Evolutionary conservation across 140 eudicot species (phyloP).

Genomic region (Stevia rebaudiana): DNA sequence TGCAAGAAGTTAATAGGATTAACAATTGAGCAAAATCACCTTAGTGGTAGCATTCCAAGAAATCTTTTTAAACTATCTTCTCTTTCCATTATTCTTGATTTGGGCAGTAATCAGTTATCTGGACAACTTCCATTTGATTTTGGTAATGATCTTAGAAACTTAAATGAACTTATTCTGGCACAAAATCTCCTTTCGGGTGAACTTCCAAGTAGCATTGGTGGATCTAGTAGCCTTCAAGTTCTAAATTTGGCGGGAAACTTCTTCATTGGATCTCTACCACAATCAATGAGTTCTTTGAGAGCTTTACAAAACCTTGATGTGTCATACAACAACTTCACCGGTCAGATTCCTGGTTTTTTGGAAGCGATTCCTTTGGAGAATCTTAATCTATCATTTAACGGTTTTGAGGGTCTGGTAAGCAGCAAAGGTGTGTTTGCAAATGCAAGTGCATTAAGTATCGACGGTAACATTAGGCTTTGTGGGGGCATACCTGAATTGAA

Average conservation of each 20-base stretch:
- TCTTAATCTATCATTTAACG: constrained; percentile 25
- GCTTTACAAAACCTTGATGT: constrained; percentile 19
- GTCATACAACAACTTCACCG: constrained; percentile 27
- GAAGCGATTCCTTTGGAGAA: constrained; percentile 1
- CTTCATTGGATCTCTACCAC: constrained; percentile 20
- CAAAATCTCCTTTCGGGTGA: constrained; percentile 25
- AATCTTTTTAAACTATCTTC: constrained; percentile 8
- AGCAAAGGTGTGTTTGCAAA: constrained; percentile 26
- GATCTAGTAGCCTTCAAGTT: constrained; percentile 15
- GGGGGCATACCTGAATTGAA: constrained; percentile 21
- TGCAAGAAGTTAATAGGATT: constrained; percentile 16
- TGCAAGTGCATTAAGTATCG: constrained; percentile 8
- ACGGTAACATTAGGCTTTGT: constrained; percentile 24
- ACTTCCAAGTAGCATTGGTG: constrained; percentile 19
- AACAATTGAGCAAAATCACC: constrained; percentile 22
- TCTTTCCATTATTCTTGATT: constrained; percentile 11
- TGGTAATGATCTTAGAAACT: constrained; percentile 11
- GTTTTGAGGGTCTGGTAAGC: constrained; percentile 23
- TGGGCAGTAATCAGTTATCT: constrained; percentile 7
- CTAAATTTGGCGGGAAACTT: constrained; percentile 9
- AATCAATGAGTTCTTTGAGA: not conserved
- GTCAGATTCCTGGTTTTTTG: constrained; percentile 17
- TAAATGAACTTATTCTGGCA: constrained; percentile 10
- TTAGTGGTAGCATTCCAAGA: constrained; percentile 30
- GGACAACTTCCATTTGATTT: constrained; percentile 18